These are phyloP conservation scores for Plantago coronopus DNA, from an alignment of 305 asterid species.

Conservation along the genomic window DNA sequence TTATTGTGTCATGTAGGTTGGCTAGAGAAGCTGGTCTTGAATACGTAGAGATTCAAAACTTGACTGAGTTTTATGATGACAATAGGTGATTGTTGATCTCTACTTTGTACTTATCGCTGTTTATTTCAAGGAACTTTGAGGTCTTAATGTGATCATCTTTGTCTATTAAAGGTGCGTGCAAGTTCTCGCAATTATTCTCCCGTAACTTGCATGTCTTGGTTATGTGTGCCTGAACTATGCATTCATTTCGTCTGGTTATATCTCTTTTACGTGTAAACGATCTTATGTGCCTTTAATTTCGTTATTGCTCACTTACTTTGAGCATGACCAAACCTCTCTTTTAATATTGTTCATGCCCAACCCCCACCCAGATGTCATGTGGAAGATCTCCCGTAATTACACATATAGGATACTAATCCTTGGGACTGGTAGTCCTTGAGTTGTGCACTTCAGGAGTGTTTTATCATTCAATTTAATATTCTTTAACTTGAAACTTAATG, in stretches of 20 bases:
- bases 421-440: too few relatives aligned
- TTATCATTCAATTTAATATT: background rate
- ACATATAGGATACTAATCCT: too few relatives aligned
- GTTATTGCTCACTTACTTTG: background rate
- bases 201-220: too few relatives aligned
- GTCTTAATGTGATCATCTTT: too few relatives aligned
- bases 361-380: too few relatives aligned
- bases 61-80: constrained; percentile 92
- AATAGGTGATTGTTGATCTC: constrained; percentile 49
- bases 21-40: constrained; percentile 98
- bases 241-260: background rate
- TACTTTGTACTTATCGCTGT: constrained; percentile 1
- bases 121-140: background rate
- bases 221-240: background rate
- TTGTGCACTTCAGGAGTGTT: background rate
- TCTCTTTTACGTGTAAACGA: background rate
- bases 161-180: too few relatives aligned
- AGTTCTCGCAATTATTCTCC: too few relatives aligned
- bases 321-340: background rate
- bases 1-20: constrained; percentile 54
- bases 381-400: background rate
- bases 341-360: too few relatives aligned
- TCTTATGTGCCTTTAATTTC: background rate
- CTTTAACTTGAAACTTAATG: background rate
- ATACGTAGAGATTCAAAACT: constrained; percentile 77